Base-by-base conservation (phyloP, 148 eudicot species). In the Polygonum aviculare region DNA sequence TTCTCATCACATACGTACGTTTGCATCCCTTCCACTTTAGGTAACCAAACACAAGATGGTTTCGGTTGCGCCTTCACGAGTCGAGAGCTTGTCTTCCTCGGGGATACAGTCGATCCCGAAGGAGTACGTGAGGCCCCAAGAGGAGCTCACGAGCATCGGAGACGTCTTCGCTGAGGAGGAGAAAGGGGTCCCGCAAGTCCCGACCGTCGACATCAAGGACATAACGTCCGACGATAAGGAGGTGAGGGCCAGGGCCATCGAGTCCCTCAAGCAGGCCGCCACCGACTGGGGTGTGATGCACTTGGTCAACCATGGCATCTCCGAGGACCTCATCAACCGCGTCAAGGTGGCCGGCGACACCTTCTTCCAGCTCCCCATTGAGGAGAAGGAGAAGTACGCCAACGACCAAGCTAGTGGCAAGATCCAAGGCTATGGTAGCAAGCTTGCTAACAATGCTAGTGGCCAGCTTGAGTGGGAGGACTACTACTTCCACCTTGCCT, bases 231-330 rank as follows among this genome's bases (percentile, higher is more conserved):
- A 82, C 3, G 90, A 91, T 71, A 57, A 52, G 71, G 90, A 84
- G 75, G 84, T 82, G 0, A 84, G 95, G 44, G 87, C 76, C 35
- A 86, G 76, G 73, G 89, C 88, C 49, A 86, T 80, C 40, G 83
- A 84, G 77, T 83, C 73, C 75, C 75, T 94, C 69, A 90, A 85
- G 79, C 79, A 75, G 80, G 98, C 95, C 0, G 90, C 97, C 7
- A 79, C 72, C 54, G 95, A 91, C 14, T 94, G 98, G 98, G 97
- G 98, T 3, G 98, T 90, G 11, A 92, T 94, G 95, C 95, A 90
- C 76, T 83, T 94, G 5, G 85, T 90, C 44, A 94, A 94, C 83
- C 98, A 94, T 62, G 97, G 98, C 19, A 85, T 94, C 22, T 16
- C 97, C 0, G 84, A 85, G 1, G 93, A 89, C 69, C 83, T 94